Evolutionary conservation across 2,329 filamentous ascomycete genomes (phyloP), one percentile per base, ranked within the genome.

Genomic region (Apiospora marii): DNA sequence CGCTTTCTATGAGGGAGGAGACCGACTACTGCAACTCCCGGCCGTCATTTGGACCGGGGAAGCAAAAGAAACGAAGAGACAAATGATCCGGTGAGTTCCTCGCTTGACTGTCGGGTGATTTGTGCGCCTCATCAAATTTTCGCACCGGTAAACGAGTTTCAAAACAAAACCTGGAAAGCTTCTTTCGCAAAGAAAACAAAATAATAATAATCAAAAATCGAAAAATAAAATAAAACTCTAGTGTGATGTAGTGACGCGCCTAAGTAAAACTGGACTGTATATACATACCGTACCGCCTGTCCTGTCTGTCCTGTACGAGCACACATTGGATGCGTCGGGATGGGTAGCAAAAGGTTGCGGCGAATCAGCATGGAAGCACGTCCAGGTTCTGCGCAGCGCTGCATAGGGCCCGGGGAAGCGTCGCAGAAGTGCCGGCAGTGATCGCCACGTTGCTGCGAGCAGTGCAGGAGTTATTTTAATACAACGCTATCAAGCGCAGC

Each of bases 401-500:
- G 49, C n/a, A 51, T 22, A 64, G 34, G 41, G 58, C 58, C 58
- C 58, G 58, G 58, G 58, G 58, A 64, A 64, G 58, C 58, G 58
- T 64, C 34, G 34, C 22, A 41, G 34, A 64, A 64, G 58, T 64
- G 58, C 58, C 58, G 58, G 58, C 58, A 64, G 58, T 41, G 58
- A 41, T 64, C 58, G 58, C 58, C 58, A 64, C 58, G 58, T 64
- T 64, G 58, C 30, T 64, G 58, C 27, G 27, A 30, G 27, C 58
- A 41, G 58, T 64, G 58, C 58, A 64, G 58, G 22, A 64, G 58
- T 64, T 64, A 64, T 64, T 64, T 64, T 64, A 41, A 64, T 64
- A 24, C 58, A 41, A 64, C 58, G 58, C 58, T 64, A 64, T 64
- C 34, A 64, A 22, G 30, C 46, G 46, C 46, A 49, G 44, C 16